Evolutionary conservation across 2,329 filamentous ascomycete species (phyloP), one percentile per base, ranked within the genome.

Genomic region (Colletotrichum cordylinicola): DNA sequence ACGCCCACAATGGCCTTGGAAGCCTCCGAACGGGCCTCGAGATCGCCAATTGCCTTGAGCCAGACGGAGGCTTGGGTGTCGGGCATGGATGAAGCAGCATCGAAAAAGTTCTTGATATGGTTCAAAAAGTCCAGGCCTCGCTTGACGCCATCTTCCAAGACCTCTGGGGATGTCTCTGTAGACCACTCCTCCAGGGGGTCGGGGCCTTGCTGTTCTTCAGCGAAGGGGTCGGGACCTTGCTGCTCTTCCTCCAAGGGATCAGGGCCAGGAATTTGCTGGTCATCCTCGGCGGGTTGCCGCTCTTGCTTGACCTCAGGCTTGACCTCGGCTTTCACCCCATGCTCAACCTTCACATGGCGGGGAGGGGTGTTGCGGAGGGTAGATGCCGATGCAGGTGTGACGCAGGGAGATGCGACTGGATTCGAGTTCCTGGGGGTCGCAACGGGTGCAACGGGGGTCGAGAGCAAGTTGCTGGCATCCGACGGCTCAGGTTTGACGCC

Each of bases 1-100:
- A 93, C 88, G 8, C 91, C 91, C n/a, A 93, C 85, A 0, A 93
- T 84, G 1, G 72, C 67, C 33, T 70, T 70, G 31, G 65, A 37
- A 16, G 74, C 58, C 87, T 87, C 33, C 81, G 83, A 4, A 79
- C 79, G 29, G 82, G 83, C 7, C 80, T 80, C 4, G 7, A 77
- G 33, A 15, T 67, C 48, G 8, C 66, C 33, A n/a, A 76, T 76
- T 4, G 64, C 62, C 16, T 73, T 70, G 18, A 76, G 21, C 73
- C 73, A 77, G 12, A 29, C 27, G 13, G 39, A n/a, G 10, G 18
- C 64, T 27, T 72, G 55, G 15, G 66, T 76, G n/a, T 72, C 68
- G 29, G 55, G 18, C 15, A 71, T 18, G 33, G 33, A 12, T 43
- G 48, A 35, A 6, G 72, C 58, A 15, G 61, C 43, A 6, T 48